Evolutionary conservation across 495 filamentous ascomycete genomes (phyloP).

Genomic region (Aspergillus cavernicola): DNA sequence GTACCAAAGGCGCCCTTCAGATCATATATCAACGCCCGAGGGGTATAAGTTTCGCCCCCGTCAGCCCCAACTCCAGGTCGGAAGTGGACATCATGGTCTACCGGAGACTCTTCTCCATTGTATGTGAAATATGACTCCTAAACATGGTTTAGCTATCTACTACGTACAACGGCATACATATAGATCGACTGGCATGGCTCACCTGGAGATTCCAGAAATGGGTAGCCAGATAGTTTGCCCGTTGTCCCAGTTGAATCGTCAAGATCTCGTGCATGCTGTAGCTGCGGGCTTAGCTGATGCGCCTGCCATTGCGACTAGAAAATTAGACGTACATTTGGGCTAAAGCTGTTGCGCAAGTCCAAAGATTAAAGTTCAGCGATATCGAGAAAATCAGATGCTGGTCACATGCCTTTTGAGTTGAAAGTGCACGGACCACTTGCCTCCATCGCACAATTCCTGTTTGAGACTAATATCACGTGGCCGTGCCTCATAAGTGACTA

Average conservation of each 20-base stretch:
- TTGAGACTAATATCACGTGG: conserved; percentile 4
- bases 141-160: conserved; percentile 14
- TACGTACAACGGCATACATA: neutral
- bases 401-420: neutral
- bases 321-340: conserved; percentile 5
- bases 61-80: conserved; percentile 74
- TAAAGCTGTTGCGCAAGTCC: neutral
- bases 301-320: neutral
- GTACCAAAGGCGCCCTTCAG: conserved; percentile 90
- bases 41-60: conserved; percentile 86
- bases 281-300: conserved; percentile 6
- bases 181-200: neutral
- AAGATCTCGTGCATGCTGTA: conserved; percentile 87
- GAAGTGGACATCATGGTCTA: conserved; percentile 94
- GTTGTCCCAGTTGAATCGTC: conserved; percentile 88
- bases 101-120: conserved; percentile 57
- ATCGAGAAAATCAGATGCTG: neutral
- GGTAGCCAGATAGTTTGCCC: conserved; percentile 89
- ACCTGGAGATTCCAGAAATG: conserved; percentile 98
- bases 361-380: too few species aligned
- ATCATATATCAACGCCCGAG: conserved; percentile 90
- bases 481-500: conserved; percentile 8
- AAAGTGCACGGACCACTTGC: conserved; percentile 10
- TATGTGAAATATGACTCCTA: conserved; percentile 98
- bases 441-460: neutral